Evolutionary conservation across 1,284 basidiomycete species (phyloP), one percentile per base, ranked within the genome.

Genomic region (Pyrrhoderma lamaoense): DNA sequence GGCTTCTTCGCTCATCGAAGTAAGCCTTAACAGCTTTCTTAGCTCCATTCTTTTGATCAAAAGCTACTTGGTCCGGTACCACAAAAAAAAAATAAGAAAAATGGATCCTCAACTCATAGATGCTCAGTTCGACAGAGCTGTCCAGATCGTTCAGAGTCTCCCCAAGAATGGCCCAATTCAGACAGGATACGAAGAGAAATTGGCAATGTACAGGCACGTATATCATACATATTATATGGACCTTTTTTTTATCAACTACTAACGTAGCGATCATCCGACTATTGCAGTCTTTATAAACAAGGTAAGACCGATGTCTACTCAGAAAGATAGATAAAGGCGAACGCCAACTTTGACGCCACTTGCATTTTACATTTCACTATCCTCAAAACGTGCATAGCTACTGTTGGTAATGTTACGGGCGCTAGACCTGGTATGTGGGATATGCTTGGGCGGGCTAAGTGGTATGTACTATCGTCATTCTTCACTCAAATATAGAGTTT

Each of bases 101-200:
- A 84, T 84, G 82, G 73, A 77, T 55, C 76, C 49, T 21, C 49
- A 76, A 60, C 73, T 82, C 58, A 83, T 88, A 58, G 82, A 88
- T 59, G 77, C 77, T 39, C 91, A 95, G 63, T 97, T 97, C 68
- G 82, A 93, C 70, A 82, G 93, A 45, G 93, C 93, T 1, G 93
- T 97, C 8, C 88, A 94, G 68, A 94, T 97, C 57, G 87, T 96
- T 2, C 94, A 97, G 64, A 68, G 80, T 55, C 71, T 98, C 18
- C 93, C 95, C 1, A 95, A 95, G 72, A 89, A 85, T 8, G 93
- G 95, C 0, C 92, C 93, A 38, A 94, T 97, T 58, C 93, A 97
- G 69, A 97, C 94, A 0, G 90, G 82, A 50, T 98, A 97, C 67
- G 94, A 97, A 61, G 94, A 97, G 67, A 98, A 98, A 66, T 72